Conservation (phyloP, 306 rosid species). For the Styphnolobium japonicum region DNA sequence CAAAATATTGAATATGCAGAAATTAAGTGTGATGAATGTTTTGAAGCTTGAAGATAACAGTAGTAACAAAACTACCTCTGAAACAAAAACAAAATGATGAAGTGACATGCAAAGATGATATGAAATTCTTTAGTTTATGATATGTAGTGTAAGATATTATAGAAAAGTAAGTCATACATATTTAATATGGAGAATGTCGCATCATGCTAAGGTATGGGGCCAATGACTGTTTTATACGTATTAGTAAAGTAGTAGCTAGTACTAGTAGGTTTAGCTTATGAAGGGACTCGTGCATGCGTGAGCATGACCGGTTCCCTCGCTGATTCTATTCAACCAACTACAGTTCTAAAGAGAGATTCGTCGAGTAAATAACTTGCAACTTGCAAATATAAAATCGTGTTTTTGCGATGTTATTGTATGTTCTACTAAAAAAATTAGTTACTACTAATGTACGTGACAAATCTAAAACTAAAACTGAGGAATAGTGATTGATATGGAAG, state of each 20-base stretch:
- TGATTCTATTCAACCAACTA: background rate
- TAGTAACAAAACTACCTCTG: background rate
- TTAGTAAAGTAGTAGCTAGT: background rate
- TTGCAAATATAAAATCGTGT: background rate
- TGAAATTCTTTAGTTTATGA: too few relatives aligned
- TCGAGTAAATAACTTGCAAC: background rate
- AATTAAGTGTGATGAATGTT: background rate
- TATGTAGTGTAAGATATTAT: too few relatives aligned
- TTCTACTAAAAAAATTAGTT: too few relatives aligned
- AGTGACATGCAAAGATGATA: background rate
- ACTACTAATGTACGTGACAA: too few relatives aligned
- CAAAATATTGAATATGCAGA: background rate
- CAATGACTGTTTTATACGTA: background rate
- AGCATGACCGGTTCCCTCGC: background rate
- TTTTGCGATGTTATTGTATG: too few relatives aligned
- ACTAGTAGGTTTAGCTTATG: background rate
- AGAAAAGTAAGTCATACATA: background rate
- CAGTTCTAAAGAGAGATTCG: background rate
- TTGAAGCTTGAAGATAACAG: background rate
- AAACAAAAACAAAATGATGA: background rate
- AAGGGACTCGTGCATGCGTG: background rate
- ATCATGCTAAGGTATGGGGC: conserved; percentile 22
- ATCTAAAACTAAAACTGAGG: too few relatives aligned
- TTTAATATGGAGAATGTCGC: conserved; percentile 20
- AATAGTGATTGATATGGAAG: too few relatives aligned